These are phyloP conservation scores for Rhizophora apiculata DNA, from an alignment of 345 rosid genomes.

Conservation along the genomic window DNA sequence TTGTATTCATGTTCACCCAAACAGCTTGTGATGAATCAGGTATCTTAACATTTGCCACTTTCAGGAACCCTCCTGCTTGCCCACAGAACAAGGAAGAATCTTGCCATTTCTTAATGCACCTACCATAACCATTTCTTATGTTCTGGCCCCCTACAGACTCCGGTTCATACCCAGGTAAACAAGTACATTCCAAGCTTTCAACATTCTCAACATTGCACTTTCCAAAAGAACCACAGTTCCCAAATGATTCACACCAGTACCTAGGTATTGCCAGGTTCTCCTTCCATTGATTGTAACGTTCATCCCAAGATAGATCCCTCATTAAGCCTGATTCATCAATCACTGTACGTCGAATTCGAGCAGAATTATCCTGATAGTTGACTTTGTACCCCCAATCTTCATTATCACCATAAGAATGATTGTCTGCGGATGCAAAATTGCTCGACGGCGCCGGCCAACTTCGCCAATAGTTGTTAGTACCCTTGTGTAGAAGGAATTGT, in stretches of 20 bases:
- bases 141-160: constrained; percentile 1
- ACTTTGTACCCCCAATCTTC: too few species aligned
- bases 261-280: not conserved
- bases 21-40: not conserved
- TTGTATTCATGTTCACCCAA: constrained; percentile 6
- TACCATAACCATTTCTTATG: too few species aligned
- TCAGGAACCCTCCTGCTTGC: too few species aligned
- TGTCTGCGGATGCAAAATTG: not conserved
- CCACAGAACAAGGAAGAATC: too few species aligned
- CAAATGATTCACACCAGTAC: constrained; percentile 5
- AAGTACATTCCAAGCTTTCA: constrained; percentile 14
- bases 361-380: not conserved
- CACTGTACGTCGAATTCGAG: not conserved
- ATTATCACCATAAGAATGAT: not conserved
- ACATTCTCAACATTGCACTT: too few species aligned
- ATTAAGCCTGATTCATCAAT: not conserved
- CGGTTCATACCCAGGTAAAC: constrained; percentile 22
- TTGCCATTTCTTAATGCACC: too few species aligned
- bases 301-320: constrained; percentile 8
- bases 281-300: not conserved
- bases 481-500: too few species aligned
- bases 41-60: too few species aligned
- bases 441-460: constrained; percentile 16
- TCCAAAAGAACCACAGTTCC: constrained; percentile 10
- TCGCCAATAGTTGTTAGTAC: constrained; percentile 7